phyloP scores from a whole-genome alignment of 2,329 filamentous ascomycete species.

The Stagonosporopsis cucurbitacearum region DNA sequence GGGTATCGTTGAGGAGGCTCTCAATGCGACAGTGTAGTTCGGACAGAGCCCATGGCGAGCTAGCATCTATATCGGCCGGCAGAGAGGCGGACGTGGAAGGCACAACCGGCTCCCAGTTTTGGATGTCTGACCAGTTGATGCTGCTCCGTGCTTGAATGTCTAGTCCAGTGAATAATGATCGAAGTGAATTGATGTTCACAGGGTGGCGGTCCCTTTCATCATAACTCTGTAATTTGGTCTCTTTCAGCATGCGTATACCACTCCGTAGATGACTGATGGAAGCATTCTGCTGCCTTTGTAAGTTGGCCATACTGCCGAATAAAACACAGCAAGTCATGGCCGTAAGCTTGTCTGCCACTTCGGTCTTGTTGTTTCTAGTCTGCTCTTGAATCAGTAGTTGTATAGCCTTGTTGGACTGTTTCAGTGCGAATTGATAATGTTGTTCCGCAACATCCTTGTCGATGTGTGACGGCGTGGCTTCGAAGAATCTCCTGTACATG shows the following conservation, averaged over 20 bases:
- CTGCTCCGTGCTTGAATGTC: slow-evolving; percentile 41
- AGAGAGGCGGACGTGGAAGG: slow-evolving; percentile 11
- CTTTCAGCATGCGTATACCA: slow-evolving; percentile 39
- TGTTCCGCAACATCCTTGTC: slow-evolving; percentile 31
- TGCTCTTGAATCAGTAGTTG: slow-evolving; percentile 28
- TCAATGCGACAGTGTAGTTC: slow-evolving; percentile 30
- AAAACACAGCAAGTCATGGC: slow-evolving; percentile 42
- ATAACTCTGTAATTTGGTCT: slow-evolving; percentile 30
- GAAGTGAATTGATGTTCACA: slow-evolving; percentile 35
- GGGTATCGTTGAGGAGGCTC: slow-evolving; percentile 30
- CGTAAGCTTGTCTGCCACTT: slow-evolving; percentile 32
- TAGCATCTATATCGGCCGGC: slow-evolving; percentile 1
- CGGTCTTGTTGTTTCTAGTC: background rate
- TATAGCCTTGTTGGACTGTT: slow-evolving; percentile 42
- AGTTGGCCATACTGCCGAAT: slow-evolving; percentile 41
- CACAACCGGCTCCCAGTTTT: slow-evolving; percentile 35
- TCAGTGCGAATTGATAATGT: slow-evolving; percentile 39
- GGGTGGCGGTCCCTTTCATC: slow-evolving; percentile 22
- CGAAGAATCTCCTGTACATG: slow-evolving; percentile 42
- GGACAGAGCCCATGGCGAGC: slow-evolving; percentile 11
- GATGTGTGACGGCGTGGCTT: slow-evolving; percentile 26
- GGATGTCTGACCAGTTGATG: slow-evolving; percentile 28
- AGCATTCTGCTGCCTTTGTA: slow-evolving; percentile 40
- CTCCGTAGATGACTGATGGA: slow-evolving; percentile 41
- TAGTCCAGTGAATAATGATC: slow-evolving; percentile 39